These are phyloP conservation scores for Pachysandra terminalis DNA, from an alignment of 164 flowering plant genomes.

Conservation along the genomic window DNA sequence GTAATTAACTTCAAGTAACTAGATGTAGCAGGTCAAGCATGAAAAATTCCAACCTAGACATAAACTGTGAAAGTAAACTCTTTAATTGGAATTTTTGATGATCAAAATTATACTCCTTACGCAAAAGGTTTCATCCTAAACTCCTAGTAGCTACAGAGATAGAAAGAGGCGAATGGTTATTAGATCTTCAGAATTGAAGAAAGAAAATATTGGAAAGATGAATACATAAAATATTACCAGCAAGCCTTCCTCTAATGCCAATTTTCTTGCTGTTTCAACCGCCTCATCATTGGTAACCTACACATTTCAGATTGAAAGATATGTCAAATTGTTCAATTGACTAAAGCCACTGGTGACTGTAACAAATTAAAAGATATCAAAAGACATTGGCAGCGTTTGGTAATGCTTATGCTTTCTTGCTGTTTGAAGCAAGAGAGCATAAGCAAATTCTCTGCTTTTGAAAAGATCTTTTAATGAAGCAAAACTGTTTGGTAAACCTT, in stretches of 20 bases:
- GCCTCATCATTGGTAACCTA: constrained; percentile 77
- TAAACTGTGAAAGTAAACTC: background rate
- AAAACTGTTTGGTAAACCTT: too few relatives aligned
- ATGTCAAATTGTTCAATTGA: background rate
- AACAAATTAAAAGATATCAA: too few relatives aligned
- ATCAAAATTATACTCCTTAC: background rate
- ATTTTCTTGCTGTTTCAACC: constrained; percentile 68
- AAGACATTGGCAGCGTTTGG: too few relatives aligned
- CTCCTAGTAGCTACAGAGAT: background rate
- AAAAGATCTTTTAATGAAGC: too few relatives aligned
- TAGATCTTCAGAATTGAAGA: background rate
- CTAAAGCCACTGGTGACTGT: background rate
- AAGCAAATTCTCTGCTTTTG: too few relatives aligned
- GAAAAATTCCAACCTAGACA: background rate
- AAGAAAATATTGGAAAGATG: background rate
- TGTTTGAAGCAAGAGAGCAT: too few relatives aligned
- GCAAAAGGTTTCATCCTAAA: background rate
- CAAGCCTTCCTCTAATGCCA: constrained; percentile 84
- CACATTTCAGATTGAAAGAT: constrained; percentile 7
- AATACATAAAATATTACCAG: constrained; percentile 39
- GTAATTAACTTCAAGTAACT: too few relatives aligned
- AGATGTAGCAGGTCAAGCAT: background rate
- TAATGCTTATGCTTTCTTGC: too few relatives aligned
- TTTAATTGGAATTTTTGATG: background rate
- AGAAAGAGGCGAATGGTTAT: background rate